Evolutionary conservation across 371 early-diverging fungal genomes (phyloP), one percentile per base, ranked within the genome.

Genomic region (Mucor plumbeus): DNA sequence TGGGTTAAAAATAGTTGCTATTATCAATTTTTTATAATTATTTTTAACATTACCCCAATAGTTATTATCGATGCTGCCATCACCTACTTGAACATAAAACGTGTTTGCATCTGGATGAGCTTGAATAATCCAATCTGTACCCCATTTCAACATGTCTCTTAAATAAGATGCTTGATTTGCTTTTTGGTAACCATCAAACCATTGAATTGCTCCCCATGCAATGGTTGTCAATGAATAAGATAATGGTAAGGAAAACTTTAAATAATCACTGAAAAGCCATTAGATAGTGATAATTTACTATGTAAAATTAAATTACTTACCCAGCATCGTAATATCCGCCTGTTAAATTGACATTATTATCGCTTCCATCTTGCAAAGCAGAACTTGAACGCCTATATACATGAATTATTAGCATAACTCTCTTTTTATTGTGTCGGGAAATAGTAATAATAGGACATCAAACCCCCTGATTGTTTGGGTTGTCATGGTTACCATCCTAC

Each of bases 161-260:
- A 90, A 69, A 43, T 87, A 78, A 1, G 48, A 39, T 1, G 76
- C 74, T 67, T 89, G 84, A 19, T 79, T 72, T 13, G 89, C 85
- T 53, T 79, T 75, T 57, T 75, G 72, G 59, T 87, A 88, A 17
- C 88, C 89, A 10, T 87, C 76, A 69, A 70, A 85, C 76, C 80
- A 90, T 69, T 82, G 78, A 44, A 81, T 53, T 5, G 77, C 89
- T 7, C 89, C 85, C 88, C 89, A 90, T 35, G 87, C 75, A 19
- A 86, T 67, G 36, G 79, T 65, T 0, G 87, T 57, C 41, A 90
- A 19, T 6, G 85, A 64, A 61, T 87, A 83, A 0, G 88, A 79
- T 40, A 88, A 69, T 35, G 90, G 89, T 19, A 87, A 76, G 15
- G 82, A 82, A 67, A 89, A 89, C 65, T 88, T 90, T 19, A 90